Evolutionary conservation across 129 eudicot species (phyloP).

Genomic region (Chrysanthemum seticuspe): DNA sequence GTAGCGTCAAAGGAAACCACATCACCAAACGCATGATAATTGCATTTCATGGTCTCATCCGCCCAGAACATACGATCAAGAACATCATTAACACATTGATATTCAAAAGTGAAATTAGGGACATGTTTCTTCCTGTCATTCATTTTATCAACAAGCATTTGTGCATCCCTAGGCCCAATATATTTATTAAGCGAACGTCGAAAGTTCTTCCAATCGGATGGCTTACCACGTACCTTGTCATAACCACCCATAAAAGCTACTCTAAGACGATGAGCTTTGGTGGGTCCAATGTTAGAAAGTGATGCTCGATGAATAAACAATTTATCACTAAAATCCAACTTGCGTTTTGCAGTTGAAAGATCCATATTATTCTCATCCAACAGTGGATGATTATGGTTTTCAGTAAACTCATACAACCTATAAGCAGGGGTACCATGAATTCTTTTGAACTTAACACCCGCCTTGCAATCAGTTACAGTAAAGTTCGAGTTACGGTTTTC

Average conservation of each 20-base stretch:
- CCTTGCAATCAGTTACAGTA: too few relatives aligned
- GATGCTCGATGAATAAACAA: background rate
- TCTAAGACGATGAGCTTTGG: background rate
- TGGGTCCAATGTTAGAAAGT: background rate
- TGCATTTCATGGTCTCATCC: background rate
- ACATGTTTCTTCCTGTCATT: background rate
- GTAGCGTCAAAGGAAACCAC: background rate
- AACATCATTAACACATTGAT: background rate
- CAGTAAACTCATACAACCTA: too few relatives aligned
- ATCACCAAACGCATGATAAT: background rate
- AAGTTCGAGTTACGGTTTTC: too few relatives aligned
- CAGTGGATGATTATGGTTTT: background rate
- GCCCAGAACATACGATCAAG: background rate
- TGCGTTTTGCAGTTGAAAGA: background rate
- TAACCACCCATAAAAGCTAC: background rate
- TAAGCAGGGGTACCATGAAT: too few relatives aligned
- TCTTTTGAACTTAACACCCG: too few relatives aligned
- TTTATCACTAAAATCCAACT: background rate
- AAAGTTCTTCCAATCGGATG: background rate
- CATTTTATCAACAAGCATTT: slow-evolving; percentile 1
- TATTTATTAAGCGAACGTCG: background rate
- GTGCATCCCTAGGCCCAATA: background rate
- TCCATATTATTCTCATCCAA: background rate
- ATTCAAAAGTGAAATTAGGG: background rate
- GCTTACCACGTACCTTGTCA: background rate